Evolutionary conservation across 2,329 filamentous ascomycete species (phyloP).

Genomic region (Phoma sp.): DNA sequence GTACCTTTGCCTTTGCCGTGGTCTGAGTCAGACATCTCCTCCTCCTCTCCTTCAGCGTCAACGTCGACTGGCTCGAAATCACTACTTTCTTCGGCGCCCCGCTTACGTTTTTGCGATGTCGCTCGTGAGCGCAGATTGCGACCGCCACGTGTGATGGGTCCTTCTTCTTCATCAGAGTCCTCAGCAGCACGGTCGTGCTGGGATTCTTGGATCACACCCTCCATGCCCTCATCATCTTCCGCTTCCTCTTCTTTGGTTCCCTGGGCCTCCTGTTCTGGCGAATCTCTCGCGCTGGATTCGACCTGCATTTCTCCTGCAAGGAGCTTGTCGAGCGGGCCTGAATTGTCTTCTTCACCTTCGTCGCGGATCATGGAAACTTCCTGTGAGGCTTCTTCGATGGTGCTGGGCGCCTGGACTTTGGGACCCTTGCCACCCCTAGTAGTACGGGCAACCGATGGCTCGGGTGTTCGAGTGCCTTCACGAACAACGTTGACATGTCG

Average conservation of each 20-base stretch:
- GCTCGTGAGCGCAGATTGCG: conserved; percentile 46
- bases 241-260: conserved; percentile 38
- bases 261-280: conserved; percentile 42
- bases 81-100: conserved; percentile 62
- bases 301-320: conserved; percentile 48
- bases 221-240: conserved; percentile 37
- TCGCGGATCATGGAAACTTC: conserved; percentile 52
- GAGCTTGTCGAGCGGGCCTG: conserved; percentile 41
- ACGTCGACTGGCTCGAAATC: conserved; percentile 68
- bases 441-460: conserved; percentile 53
- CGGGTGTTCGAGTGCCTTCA: conserved; percentile 59
- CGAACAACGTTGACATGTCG: conserved; percentile 62
- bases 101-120: conserved; percentile 42
- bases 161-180: conserved; percentile 63
- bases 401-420: conserved; percentile 54
- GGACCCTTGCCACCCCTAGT: conserved; percentile 56
- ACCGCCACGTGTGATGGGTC: conserved; percentile 58
- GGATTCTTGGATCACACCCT: conserved; percentile 52
- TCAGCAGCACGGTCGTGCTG: conserved; percentile 48
- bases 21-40: conserved; percentile 62
- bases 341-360: conserved; percentile 34
- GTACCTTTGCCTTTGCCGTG: conserved; percentile 50
- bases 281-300: conserved; percentile 40
- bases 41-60: conserved; percentile 60
- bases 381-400: conserved; percentile 61